Percentiles rank a stretch among this genome's conserved stretches.
Evolutionary conservation across 129 eudicot genomes (phyloP).

Genomic region (Apium graveolens): DNA sequence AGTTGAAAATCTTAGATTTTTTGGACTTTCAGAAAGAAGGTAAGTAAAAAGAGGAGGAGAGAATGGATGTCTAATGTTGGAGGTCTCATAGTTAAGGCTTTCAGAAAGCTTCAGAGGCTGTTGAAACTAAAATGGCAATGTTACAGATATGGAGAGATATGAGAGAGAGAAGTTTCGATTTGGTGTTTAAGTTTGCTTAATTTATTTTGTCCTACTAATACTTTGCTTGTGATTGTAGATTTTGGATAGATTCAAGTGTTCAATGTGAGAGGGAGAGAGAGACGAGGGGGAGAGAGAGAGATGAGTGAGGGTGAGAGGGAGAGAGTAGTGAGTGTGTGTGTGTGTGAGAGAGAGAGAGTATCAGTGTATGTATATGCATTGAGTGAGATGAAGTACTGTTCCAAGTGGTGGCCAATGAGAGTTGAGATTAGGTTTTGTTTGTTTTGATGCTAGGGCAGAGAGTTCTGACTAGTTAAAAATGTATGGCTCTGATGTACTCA

Average conservation of each 20-base stretch:
- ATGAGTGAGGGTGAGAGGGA: neutral
- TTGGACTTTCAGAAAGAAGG: neutral
- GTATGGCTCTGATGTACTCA: slow-evolving; percentile 56
- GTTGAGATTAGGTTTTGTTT: slow-evolving; percentile 11
- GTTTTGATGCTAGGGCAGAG: slow-evolving; percentile 20
- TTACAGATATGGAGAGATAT: slow-evolving; percentile 23
- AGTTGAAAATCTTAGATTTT: slow-evolving; percentile 10
- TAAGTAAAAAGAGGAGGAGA: neutral
- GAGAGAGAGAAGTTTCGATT: neutral
- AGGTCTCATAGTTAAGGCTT: slow-evolving; percentile 26
- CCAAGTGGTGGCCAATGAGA: slow-evolving; percentile 16
- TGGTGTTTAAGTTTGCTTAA: neutral
- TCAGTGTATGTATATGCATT: too few species aligned
- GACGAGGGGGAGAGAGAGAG: neutral
- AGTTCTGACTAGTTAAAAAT: slow-evolving; percentile 28
- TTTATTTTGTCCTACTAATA: slow-evolving; percentile 17
- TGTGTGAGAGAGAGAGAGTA: neutral
- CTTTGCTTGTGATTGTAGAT: slow-evolving; percentile 26
- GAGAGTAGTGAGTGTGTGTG: neutral
- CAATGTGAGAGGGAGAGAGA: neutral
- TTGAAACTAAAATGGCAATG: slow-evolving; percentile 44
- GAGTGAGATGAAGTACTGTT: neutral
- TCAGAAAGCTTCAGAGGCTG: slow-evolving; percentile 42
- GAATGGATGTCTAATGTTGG: neutral
- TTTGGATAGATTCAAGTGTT: neutral